Conservation (phyloP, 805 yeast species). For the Myxozyma melibiosi region DNA sequence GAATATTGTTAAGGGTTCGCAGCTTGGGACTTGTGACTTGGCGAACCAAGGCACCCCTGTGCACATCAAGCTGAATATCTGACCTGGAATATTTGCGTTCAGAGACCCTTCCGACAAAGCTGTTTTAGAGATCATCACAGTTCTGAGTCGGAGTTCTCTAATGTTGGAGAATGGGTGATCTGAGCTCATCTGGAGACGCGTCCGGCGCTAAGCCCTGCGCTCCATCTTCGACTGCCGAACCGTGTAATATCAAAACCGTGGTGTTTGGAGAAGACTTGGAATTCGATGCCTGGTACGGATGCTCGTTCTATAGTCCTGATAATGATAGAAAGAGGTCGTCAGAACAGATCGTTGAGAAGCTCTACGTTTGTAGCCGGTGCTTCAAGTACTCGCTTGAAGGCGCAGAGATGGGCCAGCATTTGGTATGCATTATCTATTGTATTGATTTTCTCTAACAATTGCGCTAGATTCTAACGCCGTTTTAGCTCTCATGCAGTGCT, state of each 20-base stretch:
- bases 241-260: slow-evolving; percentile 60
- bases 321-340: slow-evolving; percentile 1
- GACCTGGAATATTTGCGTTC: no score
- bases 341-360: slow-evolving; percentile 35
- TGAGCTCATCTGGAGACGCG: background rate
- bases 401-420: slow-evolving; percentile 55
- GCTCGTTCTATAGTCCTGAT: slow-evolving; percentile 46
- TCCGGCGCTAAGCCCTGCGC: background rate
- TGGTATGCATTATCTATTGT: slow-evolving; percentile 15
- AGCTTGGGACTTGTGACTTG: no score
- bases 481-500: slow-evolving; percentile 47
- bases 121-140: background rate
- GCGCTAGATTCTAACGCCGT: background rate
- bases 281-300: slow-evolving; percentile 86
- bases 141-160: background rate
- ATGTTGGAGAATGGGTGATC: slow-evolving; percentile 12
- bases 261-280: slow-evolving; percentile 62
- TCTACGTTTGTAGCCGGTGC: slow-evolving; percentile 79
- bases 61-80: no score
- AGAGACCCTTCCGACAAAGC: no score
- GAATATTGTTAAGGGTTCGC: no score
- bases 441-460: background rate
- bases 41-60: no score
- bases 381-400: slow-evolving; percentile 70
- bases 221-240: slow-evolving; percentile 5